Evolutionary conservation across 495 filamentous ascomycete genomes (phyloP).

Genomic region (Xylaria acuta): DNA sequence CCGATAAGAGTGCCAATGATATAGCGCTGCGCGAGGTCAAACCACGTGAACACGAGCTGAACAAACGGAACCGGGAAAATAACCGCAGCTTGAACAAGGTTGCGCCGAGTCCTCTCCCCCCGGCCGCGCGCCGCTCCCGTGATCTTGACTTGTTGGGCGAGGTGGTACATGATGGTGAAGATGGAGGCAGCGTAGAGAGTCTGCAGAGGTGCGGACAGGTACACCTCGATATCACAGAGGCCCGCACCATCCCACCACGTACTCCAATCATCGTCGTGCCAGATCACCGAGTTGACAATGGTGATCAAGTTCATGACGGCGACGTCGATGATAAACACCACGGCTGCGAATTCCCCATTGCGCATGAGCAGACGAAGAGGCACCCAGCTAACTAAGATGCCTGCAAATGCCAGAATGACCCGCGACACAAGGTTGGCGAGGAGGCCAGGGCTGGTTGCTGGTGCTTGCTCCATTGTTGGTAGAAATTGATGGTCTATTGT

Average conservation of each 20-base stretch:
- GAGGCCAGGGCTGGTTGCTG: conserved; percentile 34
- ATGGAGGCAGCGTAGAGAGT: conserved; percentile 69
- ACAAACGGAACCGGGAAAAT: conserved; percentile 72
- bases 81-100: conserved; percentile 63
- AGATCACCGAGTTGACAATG: conserved; percentile 80
- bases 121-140: conserved; percentile 58
- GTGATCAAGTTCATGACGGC: conserved; percentile 69
- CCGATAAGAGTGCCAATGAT: conserved; percentile 75
- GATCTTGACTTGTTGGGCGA: conserved; percentile 74
- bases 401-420: conserved; percentile 61
- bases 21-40: conserved; percentile 76
- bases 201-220: conserved; percentile 60
- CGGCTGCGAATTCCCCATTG: conserved; percentile 67
- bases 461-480: conserved; percentile 3
- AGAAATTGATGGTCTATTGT: not conserved
- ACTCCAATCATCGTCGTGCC: conserved; percentile 72
- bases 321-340: conserved; percentile 68
- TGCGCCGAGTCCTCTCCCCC: conserved; percentile 58
- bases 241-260: conserved; percentile 75
- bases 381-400: conserved; percentile 62
- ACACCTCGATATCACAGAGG: conserved; percentile 84
- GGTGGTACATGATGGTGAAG: conserved; percentile 74
- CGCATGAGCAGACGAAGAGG: conserved; percentile 62
- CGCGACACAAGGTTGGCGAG: conserved; percentile 50
- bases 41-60: conserved; percentile 69